These are phyloP conservation scores for Tetrahymena malaccensis DNA, from an alignment of 73 alveolate species.

Conservation along the genomic window DNA sequence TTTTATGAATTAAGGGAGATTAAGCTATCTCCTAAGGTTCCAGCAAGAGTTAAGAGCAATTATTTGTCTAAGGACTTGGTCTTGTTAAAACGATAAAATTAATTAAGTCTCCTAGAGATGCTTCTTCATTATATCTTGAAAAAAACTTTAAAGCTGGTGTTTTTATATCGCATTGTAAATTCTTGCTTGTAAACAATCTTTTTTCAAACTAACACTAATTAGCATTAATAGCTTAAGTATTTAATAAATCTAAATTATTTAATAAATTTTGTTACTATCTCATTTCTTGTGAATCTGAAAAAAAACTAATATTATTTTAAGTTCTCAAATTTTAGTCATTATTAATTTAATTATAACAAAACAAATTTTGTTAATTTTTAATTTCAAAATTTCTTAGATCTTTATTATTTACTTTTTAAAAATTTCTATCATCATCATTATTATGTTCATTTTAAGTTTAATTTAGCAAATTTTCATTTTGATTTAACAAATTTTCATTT, in stretches of 20 bases:
- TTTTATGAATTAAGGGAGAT: neutral
- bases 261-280: neutral
- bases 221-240: neutral
- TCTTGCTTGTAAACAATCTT: neutral
- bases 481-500: neutral
- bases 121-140: neutral
- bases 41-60: neutral
- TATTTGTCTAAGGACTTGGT: neutral
- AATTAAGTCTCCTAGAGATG: neutral
- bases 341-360: no score
- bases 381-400: neutral
- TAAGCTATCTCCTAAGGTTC: neutral
- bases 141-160: neutral
- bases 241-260: no score
- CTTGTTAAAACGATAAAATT: no score
- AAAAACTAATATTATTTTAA: neutral
- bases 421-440: no score
- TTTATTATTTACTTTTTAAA: no score
- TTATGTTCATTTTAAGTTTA: no score
- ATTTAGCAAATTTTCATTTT: neutral
- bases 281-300: neutral
- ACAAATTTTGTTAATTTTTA: no score
- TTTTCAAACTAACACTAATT: no score
- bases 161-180: neutral
- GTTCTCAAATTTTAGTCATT: no score